Evolutionary conservation across 225 moss, liverwort and hornwort genomes (phyloP), one percentile per base, ranked within the genome.

Genomic region (Marchantia polymorpha): DNA sequence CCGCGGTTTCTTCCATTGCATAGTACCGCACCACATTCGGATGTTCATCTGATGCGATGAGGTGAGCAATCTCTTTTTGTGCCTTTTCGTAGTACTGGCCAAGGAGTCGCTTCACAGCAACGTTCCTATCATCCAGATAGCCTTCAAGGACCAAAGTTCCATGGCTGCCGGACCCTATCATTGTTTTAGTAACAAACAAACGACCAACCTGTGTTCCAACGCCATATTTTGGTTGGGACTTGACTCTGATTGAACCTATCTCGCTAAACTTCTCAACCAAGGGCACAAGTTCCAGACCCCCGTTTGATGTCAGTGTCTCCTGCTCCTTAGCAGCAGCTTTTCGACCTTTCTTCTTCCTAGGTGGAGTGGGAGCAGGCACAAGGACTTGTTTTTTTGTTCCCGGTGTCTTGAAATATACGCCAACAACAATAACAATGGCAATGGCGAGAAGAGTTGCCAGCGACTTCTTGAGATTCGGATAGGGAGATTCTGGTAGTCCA

Each of bases 121-220:
- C 99, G 58, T 89, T 91, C 70, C 99, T 93, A 31, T 90, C 90
- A 83, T 90, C 93, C 52, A 95, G 72, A 83, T 90, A 93, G 20
- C 99, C 99, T 82, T 99, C 94, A 39, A 93, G 89, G 20, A 99
- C 99, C 79, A 87, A 84, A n/a, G 99, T 99, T 73, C 99, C 99
- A 83, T 95, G 89, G 84, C 99, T 95, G 63, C 99, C 99, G 12
- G 91, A 87, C 63, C 99, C 99, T 55, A 99, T 99, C 79, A 91
- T 60, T 63, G 82, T 86, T 81, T 92, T 90, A 26, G 94, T 86
- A 15, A 99, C 91, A 81, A 92, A 99, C 77, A 99, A 81, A 13
- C 89, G 88, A 49, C 99, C 93, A 8, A 99, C 90, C 80, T 90
- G 88, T 22, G 83, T 86, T 30, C 99, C 99, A n/a, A 82, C 82